These are phyloP conservation scores for Xylaria polymorpha DNA, from an alignment of 2,329 filamentous ascomycete species.

Conservation along the genomic window DNA sequence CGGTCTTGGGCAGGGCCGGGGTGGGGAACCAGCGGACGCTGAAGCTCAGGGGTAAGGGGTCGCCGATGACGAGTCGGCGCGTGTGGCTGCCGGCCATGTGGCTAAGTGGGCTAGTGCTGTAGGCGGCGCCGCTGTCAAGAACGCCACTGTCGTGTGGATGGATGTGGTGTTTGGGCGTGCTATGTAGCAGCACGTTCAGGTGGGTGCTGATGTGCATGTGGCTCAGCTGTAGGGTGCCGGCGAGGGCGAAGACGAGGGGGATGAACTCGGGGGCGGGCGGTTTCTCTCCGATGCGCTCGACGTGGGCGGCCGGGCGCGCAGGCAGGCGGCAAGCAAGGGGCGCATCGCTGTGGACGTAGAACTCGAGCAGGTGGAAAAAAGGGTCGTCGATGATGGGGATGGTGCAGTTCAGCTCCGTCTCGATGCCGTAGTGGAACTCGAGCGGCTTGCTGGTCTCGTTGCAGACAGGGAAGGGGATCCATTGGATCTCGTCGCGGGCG, in stretches of 20 bases:
- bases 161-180: conserved; percentile 70
- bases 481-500: conserved; percentile 83
- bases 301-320: conserved; percentile 72
- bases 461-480: conserved; percentile 90
- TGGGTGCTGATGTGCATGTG: conserved; percentile 92
- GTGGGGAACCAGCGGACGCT: conserved; percentile 89
- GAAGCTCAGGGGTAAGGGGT: conserved; percentile 81
- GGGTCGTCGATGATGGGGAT: conserved; percentile 80
- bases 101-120: conserved; percentile 80
- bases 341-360: conserved; percentile 97
- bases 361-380: conserved; percentile 91
- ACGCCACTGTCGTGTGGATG: conserved; percentile 78
- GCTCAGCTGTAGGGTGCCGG: conserved; percentile 86
- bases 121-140: conserved; percentile 87
- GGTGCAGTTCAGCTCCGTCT: conserved; percentile 85
- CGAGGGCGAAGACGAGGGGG: conserved; percentile 87
- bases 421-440: conserved; percentile 86
- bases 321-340: conserved; percentile 92
- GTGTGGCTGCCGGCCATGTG: conserved; percentile 65
- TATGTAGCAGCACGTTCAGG: conserved; percentile 88
- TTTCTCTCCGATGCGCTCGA: conserved; percentile 66
- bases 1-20: conserved; percentile 74
- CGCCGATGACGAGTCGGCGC: conserved; percentile 84
- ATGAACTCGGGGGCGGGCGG: conserved; percentile 72
- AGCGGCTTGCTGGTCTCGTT: conserved; percentile 87